A percentile compares a stretch with the other conserved stretches of the same genome.
phyloP scores from a whole-genome alignment of 2,329 filamentous ascomycete species.

The Botryotinia narcissicola region DNA sequence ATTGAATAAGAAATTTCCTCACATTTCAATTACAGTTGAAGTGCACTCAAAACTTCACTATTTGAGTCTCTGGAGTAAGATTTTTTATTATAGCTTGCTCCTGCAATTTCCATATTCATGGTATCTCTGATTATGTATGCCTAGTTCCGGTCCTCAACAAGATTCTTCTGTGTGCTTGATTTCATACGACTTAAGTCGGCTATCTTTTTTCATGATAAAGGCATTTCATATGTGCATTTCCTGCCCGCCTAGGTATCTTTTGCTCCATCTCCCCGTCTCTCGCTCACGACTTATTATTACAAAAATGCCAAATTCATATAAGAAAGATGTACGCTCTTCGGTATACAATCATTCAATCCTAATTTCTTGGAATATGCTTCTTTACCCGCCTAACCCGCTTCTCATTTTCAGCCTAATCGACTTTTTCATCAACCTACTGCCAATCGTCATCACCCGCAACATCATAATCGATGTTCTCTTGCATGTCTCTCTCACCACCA shows the following conservation, averaged over 20 bases:
- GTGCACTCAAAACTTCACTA: not conserved
- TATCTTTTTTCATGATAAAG: not conserved
- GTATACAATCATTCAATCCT: not conserved
- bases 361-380: not conserved
- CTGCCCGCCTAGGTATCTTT: not conserved
- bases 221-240: not conserved
- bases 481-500: constrained; percentile 23
- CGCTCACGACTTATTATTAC: constrained; percentile 1
- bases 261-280: not conserved
- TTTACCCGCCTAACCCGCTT: not conserved
- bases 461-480: constrained; percentile 42
- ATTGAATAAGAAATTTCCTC: not conserved
- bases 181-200: not conserved
- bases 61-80: not conserved
- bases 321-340: not conserved
- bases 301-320: constrained; percentile 10
- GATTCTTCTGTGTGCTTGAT: not conserved
- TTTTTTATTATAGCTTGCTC: not conserved
- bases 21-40: not conserved
- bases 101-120: not conserved
- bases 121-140: not conserved
- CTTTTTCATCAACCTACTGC: not conserved
- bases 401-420: not conserved
- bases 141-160: not conserved
- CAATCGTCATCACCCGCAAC: constrained; percentile 44